Percentiles rank a stretch among this genome's conserved stretches.
phyloP scores from a whole-genome alignment of 2,329 filamentous ascomycete genomes.

The Fusarium nisikadoi region DNA sequence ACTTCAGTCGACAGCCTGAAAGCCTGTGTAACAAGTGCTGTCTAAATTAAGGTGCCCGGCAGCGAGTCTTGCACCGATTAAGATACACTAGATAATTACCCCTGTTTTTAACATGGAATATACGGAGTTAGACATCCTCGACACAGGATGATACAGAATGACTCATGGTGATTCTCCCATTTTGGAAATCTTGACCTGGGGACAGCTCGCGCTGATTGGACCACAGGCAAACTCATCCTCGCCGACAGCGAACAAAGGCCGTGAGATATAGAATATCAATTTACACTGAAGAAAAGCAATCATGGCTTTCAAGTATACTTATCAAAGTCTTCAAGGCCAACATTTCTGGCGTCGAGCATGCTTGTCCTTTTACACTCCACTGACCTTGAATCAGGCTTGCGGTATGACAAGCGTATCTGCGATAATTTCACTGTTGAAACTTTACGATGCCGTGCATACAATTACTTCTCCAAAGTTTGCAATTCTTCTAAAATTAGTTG shows the following conservation, averaged over 20 bases:
- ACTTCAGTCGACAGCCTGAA: rapidly evolving
- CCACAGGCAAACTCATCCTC: not conserved
- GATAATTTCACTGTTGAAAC: rapidly evolving
- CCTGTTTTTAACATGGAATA: rapidly evolving
- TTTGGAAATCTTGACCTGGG: not conserved
- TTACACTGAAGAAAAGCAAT: rapidly evolving
- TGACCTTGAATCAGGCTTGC: too few species aligned
- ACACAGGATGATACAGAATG: not conserved
- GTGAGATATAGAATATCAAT: not conserved
- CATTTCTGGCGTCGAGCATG: not conserved
- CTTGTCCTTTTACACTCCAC: too few species aligned
- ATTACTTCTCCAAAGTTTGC: rapidly evolving
- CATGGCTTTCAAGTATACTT: rapidly evolving
- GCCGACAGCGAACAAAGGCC: rapidly evolving
- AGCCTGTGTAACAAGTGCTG: not conserved
- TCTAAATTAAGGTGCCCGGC: not conserved
- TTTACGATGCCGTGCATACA: rapidly evolving
- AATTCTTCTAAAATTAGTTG: rapidly evolving
- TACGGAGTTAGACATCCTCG: not conserved
- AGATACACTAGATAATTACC: too few species aligned
- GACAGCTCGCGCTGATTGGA: not conserved
- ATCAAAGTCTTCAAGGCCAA: rapidly evolving
- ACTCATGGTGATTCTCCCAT: slow-evolving; percentile 4
- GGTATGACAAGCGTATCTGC: too few species aligned
- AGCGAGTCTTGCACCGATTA: not conserved